Evolutionary conservation across 139 green algal species (phyloP).

Genomic region (Chlamydomonas sp.): DNA sequence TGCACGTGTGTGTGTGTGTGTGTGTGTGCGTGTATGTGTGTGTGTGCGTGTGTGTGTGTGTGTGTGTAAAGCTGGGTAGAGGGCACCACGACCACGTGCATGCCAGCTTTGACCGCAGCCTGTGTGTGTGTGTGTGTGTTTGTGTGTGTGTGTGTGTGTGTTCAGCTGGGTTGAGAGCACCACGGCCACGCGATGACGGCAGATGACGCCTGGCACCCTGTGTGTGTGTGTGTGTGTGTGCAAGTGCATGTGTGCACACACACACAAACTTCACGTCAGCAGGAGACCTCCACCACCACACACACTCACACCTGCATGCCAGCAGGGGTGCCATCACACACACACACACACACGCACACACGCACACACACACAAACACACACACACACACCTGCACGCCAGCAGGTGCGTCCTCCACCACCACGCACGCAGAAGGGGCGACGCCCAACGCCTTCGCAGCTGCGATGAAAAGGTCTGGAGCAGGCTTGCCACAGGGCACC

Average conservation of each 20-base stretch:
- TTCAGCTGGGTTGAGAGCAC: conserved; percentile 48
- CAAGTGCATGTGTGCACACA: neutral
- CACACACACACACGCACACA: neutral
- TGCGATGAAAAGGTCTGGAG: conserved; percentile 75
- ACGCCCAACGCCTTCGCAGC: conserved; percentile 48
- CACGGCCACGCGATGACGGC: conserved; percentile 72
- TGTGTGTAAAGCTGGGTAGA: conserved; percentile 11
- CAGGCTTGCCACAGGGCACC: conserved; percentile 71
- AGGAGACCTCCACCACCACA: too few species aligned
- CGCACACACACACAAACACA: neutral
- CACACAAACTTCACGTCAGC: too few species aligned
- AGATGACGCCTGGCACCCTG: conserved; percentile 47
- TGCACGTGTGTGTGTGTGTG: conserved; percentile 1
- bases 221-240: neutral
- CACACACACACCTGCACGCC: conserved; percentile 48
- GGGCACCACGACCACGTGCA: conserved; percentile 73
- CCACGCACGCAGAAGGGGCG: conserved; percentile 51
- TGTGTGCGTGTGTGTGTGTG: neutral
- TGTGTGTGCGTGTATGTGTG: neutral
- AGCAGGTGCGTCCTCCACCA: conserved; percentile 79
- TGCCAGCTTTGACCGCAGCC: conserved; percentile 67
- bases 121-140: conserved; percentile 12
- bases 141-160: conserved; percentile 1
- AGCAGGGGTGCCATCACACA: neutral
- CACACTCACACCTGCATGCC: too few species aligned